Percentiles rank a stretch among this genome's conserved stretches.
phyloP scores from a whole-genome alignment of 164 flowering plant species.

The Kingdonia uniflora region DNA sequence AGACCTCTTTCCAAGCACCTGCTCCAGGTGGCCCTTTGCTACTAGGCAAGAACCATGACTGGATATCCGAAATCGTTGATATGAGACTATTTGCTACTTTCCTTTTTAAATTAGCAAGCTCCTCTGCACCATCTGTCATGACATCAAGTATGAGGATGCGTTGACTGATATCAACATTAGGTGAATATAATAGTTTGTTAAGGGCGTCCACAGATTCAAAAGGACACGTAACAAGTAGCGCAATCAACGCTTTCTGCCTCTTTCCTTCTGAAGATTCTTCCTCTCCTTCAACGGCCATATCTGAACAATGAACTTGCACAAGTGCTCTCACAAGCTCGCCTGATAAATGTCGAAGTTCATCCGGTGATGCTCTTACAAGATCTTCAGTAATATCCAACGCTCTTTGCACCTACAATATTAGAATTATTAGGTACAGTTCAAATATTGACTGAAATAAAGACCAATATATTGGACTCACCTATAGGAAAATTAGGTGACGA shows the following conservation, averaged over 20 bases:
- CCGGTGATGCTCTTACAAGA: conserved; percentile 83
- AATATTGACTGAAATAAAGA: neutral
- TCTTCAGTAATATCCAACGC: conserved; percentile 90
- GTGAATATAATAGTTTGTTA: conserved; percentile 67
- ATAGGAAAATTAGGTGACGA: no score
- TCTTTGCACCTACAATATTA: conserved; percentile 61
- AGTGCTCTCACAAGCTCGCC: conserved; percentile 74
- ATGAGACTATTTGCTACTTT: conserved; percentile 31
- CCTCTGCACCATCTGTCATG: conserved; percentile 89
- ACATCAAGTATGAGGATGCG: conserved; percentile 86
- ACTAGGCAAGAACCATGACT: conserved; percentile 80
- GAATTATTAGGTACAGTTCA: neutral
- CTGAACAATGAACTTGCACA: conserved; percentile 88
- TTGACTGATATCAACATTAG: conserved; percentile 84
- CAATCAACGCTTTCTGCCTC: conserved; percentile 75
- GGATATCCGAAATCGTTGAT: conserved; percentile 48
- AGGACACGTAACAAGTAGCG: conserved; percentile 63
- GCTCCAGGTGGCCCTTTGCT: conserved; percentile 67
- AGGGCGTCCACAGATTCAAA: conserved; percentile 62
- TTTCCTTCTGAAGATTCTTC: conserved; percentile 91
- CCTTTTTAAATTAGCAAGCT: conserved; percentile 54
- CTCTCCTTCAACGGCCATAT: conserved; percentile 74
- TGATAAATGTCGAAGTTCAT: conserved; percentile 69
- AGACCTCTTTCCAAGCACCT: conserved; percentile 73
- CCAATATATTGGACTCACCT: no score